Percentiles rank a stretch among this genome's conserved stretches.
Conservation (phyloP, 768 basidiomycete species). For the Serendipita sp. region DNA sequence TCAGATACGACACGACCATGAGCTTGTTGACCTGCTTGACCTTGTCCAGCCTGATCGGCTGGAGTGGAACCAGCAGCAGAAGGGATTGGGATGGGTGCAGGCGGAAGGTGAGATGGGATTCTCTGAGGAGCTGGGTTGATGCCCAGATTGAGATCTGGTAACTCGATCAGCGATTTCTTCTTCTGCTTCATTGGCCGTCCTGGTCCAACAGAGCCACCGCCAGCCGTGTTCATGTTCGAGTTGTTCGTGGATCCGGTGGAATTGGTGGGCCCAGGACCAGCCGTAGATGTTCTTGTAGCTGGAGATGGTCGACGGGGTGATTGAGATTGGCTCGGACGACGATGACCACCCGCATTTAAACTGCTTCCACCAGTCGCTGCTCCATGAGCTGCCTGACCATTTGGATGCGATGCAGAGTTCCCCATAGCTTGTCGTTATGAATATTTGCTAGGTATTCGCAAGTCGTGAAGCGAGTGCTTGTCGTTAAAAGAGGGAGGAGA, state of each 20-base stretch:
- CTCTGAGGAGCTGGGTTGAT: not conserved
- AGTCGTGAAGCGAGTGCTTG: not conserved
- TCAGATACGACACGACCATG: not conserved
- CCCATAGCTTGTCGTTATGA: not conserved
- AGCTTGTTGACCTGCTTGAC: not conserved
- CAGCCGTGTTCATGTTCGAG: not conserved
- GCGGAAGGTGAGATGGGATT: not conserved
- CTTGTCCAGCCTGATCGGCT: not conserved
- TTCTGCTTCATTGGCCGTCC: not conserved
- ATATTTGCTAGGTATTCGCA: too few species aligned
- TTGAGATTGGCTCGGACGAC: not conserved
- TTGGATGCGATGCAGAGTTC: not conserved
- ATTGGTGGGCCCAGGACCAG: not conserved
- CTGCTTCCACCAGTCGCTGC: not conserved
- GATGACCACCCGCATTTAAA: not conserved
- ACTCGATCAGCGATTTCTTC: conserved; percentile 6
- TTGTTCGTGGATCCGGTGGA: not conserved
- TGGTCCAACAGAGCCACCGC: not conserved
- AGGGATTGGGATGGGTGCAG: not conserved
- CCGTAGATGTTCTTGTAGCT: not conserved
- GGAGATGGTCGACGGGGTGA: not conserved
- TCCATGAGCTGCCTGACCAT: not conserved
- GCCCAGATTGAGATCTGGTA: conserved; percentile 5
- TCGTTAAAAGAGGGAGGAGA: not conserved
- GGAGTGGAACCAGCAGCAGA: not conserved